phyloP scores from a whole-genome alignment of 2,329 filamentous ascomycete genomes.

The Seiridium cupressi region DNA sequence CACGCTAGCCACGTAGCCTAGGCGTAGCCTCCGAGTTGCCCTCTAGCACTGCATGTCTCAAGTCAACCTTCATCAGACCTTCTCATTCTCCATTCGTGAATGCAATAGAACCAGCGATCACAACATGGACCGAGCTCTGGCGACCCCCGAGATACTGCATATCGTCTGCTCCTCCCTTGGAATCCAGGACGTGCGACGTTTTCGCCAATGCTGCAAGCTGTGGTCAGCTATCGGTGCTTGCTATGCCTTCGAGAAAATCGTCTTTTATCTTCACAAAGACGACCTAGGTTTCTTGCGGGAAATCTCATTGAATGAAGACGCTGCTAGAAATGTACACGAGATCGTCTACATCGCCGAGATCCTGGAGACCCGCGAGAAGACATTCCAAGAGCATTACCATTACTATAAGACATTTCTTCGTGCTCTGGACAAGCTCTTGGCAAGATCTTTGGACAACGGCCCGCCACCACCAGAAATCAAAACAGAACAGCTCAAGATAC shows the following conservation, averaged over 20 bases:
- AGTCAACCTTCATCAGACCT: too few relatives aligned
- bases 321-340: conserved; percentile 21
- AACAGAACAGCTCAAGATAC: conserved; percentile 11
- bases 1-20: too few relatives aligned
- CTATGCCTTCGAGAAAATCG: conserved; percentile 39
- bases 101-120: too few relatives aligned
- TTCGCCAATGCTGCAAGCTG: conserved; percentile 20
- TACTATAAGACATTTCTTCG: background rate
- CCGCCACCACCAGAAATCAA: background rate
- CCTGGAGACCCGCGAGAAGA: background rate
- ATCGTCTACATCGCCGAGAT: conserved; percentile 20
- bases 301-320: conserved; percentile 22
- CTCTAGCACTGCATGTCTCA: too few relatives aligned
- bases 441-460: background rate
- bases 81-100: too few relatives aligned
- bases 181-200: conserved; percentile 19
- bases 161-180: conserved; percentile 21
- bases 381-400: conserved; percentile 6
- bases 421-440: background rate
- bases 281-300: conserved; percentile 20
- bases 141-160: conserved; percentile 21
- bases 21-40: too few relatives aligned
- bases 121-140: background rate
- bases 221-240: conserved; percentile 22
- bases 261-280: conserved; percentile 20